phyloP scores from a whole-genome alignment of 495 filamentous ascomycete species.

The Bacidia rubella region DNA sequence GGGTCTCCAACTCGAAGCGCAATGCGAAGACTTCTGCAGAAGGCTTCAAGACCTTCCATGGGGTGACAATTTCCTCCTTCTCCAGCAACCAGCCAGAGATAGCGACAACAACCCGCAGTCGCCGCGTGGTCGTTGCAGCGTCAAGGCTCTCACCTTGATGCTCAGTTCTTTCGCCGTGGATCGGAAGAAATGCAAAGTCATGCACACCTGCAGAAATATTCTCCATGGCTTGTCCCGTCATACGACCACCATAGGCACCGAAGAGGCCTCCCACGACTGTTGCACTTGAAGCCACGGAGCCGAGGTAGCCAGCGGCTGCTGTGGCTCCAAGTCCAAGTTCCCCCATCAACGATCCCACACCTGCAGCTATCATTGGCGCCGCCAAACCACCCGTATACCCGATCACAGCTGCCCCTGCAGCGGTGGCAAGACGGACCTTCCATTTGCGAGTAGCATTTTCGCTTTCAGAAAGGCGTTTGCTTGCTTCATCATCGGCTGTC shows the following conservation, averaged over 20 bases:
- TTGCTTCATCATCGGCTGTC: conserved; percentile 48
- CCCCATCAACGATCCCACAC: conserved; percentile 69
- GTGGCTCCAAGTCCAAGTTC: conserved; percentile 67
- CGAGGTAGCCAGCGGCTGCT: conserved; percentile 59
- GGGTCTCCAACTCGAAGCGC: conserved; percentile 65
- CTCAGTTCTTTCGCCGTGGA: conserved; percentile 33
- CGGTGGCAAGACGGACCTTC: conserved; percentile 70
- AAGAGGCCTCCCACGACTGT: conserved; percentile 73
- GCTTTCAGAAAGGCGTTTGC: conserved; percentile 49
- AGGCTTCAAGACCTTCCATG: conserved; percentile 63
- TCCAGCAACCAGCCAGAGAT: conserved; percentile 71
- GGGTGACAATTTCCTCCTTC: conserved; percentile 53
- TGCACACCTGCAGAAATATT: conserved; percentile 72
- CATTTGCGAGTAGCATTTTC: conserved; percentile 49
- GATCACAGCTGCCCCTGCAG: conserved; percentile 62
- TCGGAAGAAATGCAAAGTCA: conserved; percentile 78
- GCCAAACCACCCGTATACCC: conserved; percentile 72
- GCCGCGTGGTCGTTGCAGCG: conserved; percentile 30
- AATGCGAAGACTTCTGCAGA: conserved; percentile 71
- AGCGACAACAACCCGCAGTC: conserved; percentile 69
- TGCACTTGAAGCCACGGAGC: conserved; percentile 61
- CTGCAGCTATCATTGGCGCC: conserved; percentile 67
- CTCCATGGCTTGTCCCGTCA: conserved; percentile 78
- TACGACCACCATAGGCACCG: conserved; percentile 74
- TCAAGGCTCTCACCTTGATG: conserved; percentile 22